Base-by-base conservation (phyloP, 371 early-diverging fungal genomes). In the Mucor circinelloides region DNA sequence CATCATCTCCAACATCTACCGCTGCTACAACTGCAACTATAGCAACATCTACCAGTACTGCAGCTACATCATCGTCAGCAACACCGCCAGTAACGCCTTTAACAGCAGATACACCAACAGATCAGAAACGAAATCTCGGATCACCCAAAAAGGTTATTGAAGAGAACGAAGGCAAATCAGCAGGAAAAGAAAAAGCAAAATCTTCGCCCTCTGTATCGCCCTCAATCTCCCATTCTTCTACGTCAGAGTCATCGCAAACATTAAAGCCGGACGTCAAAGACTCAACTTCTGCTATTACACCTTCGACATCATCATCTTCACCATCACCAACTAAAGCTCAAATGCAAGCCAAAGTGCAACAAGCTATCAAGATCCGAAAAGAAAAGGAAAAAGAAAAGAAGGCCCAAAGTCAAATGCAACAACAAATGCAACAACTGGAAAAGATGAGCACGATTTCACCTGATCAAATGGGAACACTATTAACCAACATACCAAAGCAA, bases 371-470 rank as follows among this genome's bases (percentile, higher is more conserved):
- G 50, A 61, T 50, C 21, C 12, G 19, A 19, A 60, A 60, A n/a
- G 19, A 25, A 10, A 64, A 64, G 32, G 44, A 42, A 44, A 64
- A 42, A 23, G 32, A 56, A 12, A 64, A 64, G 30, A 38, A 63
- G 19, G 32, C 10, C 8, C 42, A 60, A 30, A 7, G 42, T 28
- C 19, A 44, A 42, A 44, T 46, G 30, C 25, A 60, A 44, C 30
- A 28, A 31, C 27, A 30, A 23, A 34, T 34, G 32, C 21, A 58
- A 8, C 28, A 60, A n/a, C 10, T 44, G 28, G 44, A 44, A 19
- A 44, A 44, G 5, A 44, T 44, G 44, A 44, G 44, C 19, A 44
- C 44, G 19, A 44, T 44, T 44, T 4, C 44, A 44, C 44, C 44
- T 19, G 44, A 44, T 19, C 44, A 44, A 19, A 44, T 44, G n/a